phyloP scores from a whole-genome alignment of 169 alveolate species.

The Eimeria sp. region DNA sequence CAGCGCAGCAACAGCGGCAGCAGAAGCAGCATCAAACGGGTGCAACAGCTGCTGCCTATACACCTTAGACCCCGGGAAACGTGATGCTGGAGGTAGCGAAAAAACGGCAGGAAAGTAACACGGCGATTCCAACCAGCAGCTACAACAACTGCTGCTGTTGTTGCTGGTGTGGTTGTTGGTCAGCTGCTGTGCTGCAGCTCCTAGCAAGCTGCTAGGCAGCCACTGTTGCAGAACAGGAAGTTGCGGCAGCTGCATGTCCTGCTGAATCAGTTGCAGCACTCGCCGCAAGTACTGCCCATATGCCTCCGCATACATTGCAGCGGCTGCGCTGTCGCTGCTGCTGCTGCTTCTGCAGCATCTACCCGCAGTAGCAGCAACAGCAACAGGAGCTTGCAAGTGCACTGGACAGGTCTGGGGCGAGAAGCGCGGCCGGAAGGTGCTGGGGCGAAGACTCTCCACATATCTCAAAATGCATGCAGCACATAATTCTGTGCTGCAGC shows the following conservation, averaged over 20 bases:
- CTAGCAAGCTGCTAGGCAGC: slow-evolving; percentile 51
- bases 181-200: slow-evolving; percentile 22
- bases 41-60: slow-evolving; percentile 2
- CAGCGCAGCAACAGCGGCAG: slow-evolving; percentile 62
- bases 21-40: slow-evolving; percentile 80
- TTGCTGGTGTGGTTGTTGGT: slow-evolving; percentile 10
- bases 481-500: neutral
- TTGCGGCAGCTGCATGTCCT: slow-evolving; percentile 33
- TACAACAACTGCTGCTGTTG: slow-evolving; percentile 35
- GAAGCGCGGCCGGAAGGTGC: neutral
- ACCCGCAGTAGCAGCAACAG: no score
- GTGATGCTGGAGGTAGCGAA: slow-evolving; percentile 39
- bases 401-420: slow-evolving; percentile 12
- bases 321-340: slow-evolving; percentile 36
- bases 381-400: neutral
- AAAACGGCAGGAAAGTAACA: slow-evolving; percentile 48
- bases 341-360: slow-evolving; percentile 39
- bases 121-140: slow-evolving; percentile 17
- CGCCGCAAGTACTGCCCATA: slow-evolving; percentile 46
- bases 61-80: slow-evolving; percentile 28
- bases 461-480: slow-evolving; percentile 8
- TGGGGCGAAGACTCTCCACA: slow-evolving; percentile 31
- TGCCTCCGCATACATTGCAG: neutral
- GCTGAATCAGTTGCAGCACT: neutral
- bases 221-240: slow-evolving; percentile 53